Base-by-base conservation (phyloP, 805 yeast species). In the Candida loeiensis region DNA sequence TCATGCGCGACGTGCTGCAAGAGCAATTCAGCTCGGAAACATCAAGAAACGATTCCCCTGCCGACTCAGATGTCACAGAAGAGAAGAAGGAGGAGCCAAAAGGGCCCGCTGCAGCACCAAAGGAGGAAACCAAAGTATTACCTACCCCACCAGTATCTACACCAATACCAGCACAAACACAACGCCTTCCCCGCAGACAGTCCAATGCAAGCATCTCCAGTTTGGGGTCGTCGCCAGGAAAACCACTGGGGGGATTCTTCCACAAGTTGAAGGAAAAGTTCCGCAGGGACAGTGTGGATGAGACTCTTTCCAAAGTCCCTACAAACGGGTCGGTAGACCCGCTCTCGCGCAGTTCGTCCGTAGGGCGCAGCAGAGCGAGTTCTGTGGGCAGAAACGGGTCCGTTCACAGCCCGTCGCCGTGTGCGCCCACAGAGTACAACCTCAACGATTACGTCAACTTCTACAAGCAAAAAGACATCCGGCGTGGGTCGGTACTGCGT, bases 181-280 rank as follows among this genome's bases (percentile, higher is more conserved):
- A 8, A 7, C 20, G n/a, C 8, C 6, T n/a, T 7, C 34, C 34
- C 7, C 21, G 24, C 5, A 31, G 24, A 11, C 34, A 16, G 8
- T 31, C 34, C 4, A 31, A 31, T 11, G 34, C 34, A n/a, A 33
- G 53, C 6, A 46, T 50, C 31, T 45, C 40, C 13, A 30, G 33
- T 14, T 45, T 44, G 13, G 44, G 49, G 34, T 41, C 26, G 37
- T 49, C 11, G 21, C 33, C 33, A 27, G 45, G 31, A 27, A 27
- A 15, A 17, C 11, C 31, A 13, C 31, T 13, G 31, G 31, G 18
- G 3, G 64, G 65, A 1, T 58, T 66, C 26, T 64, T 67, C 41
- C 57, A 67, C 29, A 66, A 64, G 41, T 45, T 66, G 19, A 68
- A 66, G 45, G 64, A 55, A 12, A 63, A 59, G 43, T 53, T 66